Conservation (phyloP, 2,329 filamentous ascomycete genomes). For the Blumeria hordei region DNA sequence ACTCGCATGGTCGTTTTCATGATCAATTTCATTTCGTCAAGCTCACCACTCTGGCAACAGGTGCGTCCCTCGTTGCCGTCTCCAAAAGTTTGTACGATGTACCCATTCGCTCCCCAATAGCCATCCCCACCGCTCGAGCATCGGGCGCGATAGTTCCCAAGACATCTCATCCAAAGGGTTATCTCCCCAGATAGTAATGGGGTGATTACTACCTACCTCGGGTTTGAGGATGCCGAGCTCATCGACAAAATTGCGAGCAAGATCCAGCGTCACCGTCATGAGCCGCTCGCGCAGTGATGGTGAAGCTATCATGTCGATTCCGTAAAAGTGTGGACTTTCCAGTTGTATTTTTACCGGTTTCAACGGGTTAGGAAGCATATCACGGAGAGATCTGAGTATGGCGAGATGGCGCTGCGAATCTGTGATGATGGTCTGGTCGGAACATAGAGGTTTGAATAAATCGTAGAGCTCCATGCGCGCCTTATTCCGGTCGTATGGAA, state of each 20-base stretch:
- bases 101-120: conserved; percentile 18
- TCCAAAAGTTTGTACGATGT: conserved; percentile 19
- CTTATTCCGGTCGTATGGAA: conserved; percentile 16
- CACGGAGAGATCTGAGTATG: conserved; percentile 12
- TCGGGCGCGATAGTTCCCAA: conserved; percentile 19
- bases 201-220: conserved; percentile 17
- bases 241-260: conserved; percentile 16
- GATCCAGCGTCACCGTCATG: conserved; percentile 15
- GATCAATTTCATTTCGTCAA: too few relatives aligned
- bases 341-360: conserved; percentile 19
- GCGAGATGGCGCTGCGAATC: conserved; percentile 16
- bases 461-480: conserved; percentile 16
- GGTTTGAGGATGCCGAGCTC: conserved; percentile 17
- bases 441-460: conserved; percentile 16
- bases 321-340: conserved; percentile 18
- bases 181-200: conserved; percentile 21
- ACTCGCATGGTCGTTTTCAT: too few relatives aligned
- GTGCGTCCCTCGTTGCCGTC: conserved; percentile 17
- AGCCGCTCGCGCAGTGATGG: conserved; percentile 18
- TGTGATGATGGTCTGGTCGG: conserved; percentile 14
- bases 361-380: conserved; percentile 15
- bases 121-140: conserved; percentile 19
- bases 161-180: conserved; percentile 19
- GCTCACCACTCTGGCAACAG: conserved; percentile 15
- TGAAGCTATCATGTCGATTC: conserved; percentile 20